Evolutionary conservation across 768 basidiomycete species (phyloP).

Genomic region (Sistotremastrum niveocremeum): DNA sequence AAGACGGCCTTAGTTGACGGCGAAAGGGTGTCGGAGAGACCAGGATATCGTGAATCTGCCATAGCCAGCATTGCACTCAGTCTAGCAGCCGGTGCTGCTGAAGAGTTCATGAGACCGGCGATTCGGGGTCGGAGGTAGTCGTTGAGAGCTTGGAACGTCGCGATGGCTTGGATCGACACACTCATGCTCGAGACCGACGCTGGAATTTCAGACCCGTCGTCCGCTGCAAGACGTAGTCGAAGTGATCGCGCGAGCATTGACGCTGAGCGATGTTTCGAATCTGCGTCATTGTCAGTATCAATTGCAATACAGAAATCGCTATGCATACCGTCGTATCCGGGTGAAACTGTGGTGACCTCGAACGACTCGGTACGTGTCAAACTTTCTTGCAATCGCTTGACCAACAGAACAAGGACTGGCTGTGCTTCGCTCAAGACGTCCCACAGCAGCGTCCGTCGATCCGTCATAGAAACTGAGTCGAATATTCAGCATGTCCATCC

Average conservation of each 20-base stretch:
- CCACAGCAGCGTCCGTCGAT: conserved; percentile 67
- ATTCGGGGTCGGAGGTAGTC: conserved; percentile 91
- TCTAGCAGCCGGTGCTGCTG: conserved; percentile 23
- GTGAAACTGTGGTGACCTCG: conserved; percentile 83
- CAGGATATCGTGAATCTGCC: conserved; percentile 59
- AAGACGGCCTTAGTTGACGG: neutral
- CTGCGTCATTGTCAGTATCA: conserved; percentile 21
- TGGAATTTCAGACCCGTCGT: conserved; percentile 81
- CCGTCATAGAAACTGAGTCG: conserved; percentile 40
- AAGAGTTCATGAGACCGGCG: conserved; percentile 38
- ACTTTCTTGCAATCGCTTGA: conserved; percentile 94
- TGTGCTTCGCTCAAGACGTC: conserved; percentile 51
- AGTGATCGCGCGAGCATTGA: conserved; percentile 87
- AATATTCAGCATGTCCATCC: neutral
- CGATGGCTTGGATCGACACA: conserved; percentile 96
- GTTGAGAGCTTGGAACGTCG: conserved; percentile 93
- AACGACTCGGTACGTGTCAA: conserved; percentile 92
- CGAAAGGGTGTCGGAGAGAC: conserved; percentile 19
- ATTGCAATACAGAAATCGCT: neutral
- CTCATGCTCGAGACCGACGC: conserved; percentile 80
- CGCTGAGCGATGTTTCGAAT: conserved; percentile 83
- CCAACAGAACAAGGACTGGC: conserved; percentile 60
- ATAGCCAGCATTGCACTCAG: conserved; percentile 83
- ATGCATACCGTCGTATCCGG: conserved; percentile 60
- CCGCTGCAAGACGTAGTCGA: conserved; percentile 78